Evolutionary conservation across 139 green algal genomes (phyloP), one percentile per base, ranked within the genome.

Genomic region (Desmodesmus armatus): DNA sequence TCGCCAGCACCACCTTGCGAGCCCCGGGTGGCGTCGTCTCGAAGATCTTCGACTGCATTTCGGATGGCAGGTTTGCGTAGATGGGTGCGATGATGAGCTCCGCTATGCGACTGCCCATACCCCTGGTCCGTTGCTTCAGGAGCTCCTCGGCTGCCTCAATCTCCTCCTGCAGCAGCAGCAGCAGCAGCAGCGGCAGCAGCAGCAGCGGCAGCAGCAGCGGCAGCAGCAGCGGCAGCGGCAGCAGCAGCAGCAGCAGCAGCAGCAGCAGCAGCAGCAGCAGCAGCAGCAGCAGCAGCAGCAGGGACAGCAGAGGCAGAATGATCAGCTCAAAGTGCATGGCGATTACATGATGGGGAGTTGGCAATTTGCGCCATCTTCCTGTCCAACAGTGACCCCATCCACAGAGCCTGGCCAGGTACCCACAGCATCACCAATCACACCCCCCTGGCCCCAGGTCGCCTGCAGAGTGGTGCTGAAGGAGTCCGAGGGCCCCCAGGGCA

Each of bases 1-100:
- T 99, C 37, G 97, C 97, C 72, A 99, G 89, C 33, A 99, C 97
- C 6, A 99, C 89, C 89, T 99, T 99, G 77, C 96, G 92, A 0
- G 95, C 95, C 23, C 96, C 95, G 19, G 88, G 77, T 0, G 97
- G 97, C 1, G 97, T 98, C 19, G 93, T 78, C 92, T 99, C 97
- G 84, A 99, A 99, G 84, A 99, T 99, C 87, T 97, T 97, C 39
- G 97, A 92, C 91, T 98, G 95, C 87, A 98, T 86, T 75, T 99
- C 97, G 29, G 94, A 96, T 3, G 97, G 97, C 86, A 99, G 92
- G 88, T 98, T 98, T 66, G 97, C 96, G 84, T 99, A 99, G 88
- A 99, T 98, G 73, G 97, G 97, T 60, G 91, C 95, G 66, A 99
- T 97, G 86, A 99, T 95, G 39, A 99, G 92, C 90, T 99, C 97